Evolutionary conservation across 2,329 filamentous ascomycete species (phyloP).

Genomic region (Arachnomyces sp.): DNA sequence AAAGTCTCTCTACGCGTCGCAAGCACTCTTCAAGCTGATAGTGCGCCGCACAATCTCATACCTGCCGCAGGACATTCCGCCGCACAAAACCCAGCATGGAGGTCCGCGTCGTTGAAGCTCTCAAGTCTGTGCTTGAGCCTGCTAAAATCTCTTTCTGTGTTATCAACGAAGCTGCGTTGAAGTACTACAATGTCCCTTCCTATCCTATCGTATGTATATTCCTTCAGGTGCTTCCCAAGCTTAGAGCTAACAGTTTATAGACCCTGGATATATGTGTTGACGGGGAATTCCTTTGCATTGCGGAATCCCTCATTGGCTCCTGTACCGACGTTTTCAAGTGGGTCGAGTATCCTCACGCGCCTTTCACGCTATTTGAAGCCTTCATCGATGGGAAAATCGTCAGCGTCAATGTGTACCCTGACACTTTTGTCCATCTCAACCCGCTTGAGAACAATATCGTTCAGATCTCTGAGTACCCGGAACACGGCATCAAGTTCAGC

Average conservation of each 20-base stretch:
- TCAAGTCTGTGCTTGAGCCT: conserved; percentile 7
- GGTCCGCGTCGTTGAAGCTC: conserved; percentile 6
- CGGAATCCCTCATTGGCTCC: conserved; percentile 7
- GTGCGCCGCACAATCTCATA: too few relatives aligned
- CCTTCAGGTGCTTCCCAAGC: neutral
- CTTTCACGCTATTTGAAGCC: conserved; percentile 6
- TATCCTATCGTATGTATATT: conserved; percentile 2
- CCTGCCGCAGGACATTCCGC: too few relatives aligned
- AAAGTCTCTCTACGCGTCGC: too few relatives aligned
- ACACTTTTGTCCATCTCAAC: conserved; percentile 9
- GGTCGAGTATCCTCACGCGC: conserved; percentile 1
- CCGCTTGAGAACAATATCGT: conserved; percentile 8
- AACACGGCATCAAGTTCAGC: conserved; percentile 7
- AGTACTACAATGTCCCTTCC: conserved; percentile 9
- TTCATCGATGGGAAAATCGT: conserved; percentile 6
- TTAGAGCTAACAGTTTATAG: conserved; percentile 4
- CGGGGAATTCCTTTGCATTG: conserved; percentile 2
- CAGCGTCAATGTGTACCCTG: conserved; percentile 4
- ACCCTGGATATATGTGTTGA: conserved; percentile 9
- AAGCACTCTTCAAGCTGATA: too few relatives aligned
- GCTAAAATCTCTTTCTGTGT: conserved; percentile 8
- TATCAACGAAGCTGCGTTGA: conserved; percentile 6
- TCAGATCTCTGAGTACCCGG: conserved; percentile 3
- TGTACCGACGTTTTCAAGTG: conserved; percentile 8
- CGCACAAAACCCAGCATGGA: conserved; percentile 3